Percentiles rank a stretch among this genome's conserved stretches.
Conservation (phyloP, 768 basidiomycete genomes). For the Phaeotremella fagi region DNA sequence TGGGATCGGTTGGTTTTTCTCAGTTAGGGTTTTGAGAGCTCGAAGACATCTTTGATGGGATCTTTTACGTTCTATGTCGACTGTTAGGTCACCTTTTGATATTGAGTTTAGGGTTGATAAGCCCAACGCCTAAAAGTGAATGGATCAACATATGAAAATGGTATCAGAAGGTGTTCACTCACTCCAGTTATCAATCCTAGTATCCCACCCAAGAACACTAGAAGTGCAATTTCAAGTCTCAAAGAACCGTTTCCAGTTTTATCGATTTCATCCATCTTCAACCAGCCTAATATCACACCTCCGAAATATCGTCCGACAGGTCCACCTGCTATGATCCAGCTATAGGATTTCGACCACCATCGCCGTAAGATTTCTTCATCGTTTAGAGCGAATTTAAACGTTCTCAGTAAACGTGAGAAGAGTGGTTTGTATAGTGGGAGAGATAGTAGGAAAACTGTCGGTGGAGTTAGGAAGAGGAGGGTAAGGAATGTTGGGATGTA, state of each 20-base stretch:
- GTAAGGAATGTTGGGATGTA: slow-evolving; percentile 39
- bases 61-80: slow-evolving; percentile 26
- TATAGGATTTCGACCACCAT: slow-evolving; percentile 32
- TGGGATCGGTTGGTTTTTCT: slow-evolving; percentile 8
- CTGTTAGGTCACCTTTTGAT: slow-evolving; percentile 24
- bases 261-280: slow-evolving; percentile 22
- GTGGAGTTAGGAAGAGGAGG: slow-evolving; percentile 37
- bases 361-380: slow-evolving; percentile 4
- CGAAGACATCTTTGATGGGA: slow-evolving; percentile 13
- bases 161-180: slow-evolving; percentile 5
- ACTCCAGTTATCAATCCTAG: slow-evolving; percentile 26
- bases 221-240: slow-evolving; percentile 17
- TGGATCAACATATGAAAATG: background rate
- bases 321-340: slow-evolving; percentile 34
- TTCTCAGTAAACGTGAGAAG: slow-evolving; percentile 5
- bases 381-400: slow-evolving; percentile 8
- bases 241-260: slow-evolving; percentile 1
- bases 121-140: slow-evolving; percentile 22
- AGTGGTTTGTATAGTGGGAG: slow-evolving; percentile 24
- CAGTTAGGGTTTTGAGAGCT: slow-evolving; percentile 4
- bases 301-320: slow-evolving; percentile 34
- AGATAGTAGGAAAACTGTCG: slow-evolving; percentile 26
- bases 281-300: slow-evolving; percentile 34
- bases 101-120: slow-evolving; percentile 16
- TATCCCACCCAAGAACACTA: slow-evolving; percentile 21